Conservation (phyloP, 306 rosid genomes). For the Inga leiocalycina region DNA sequence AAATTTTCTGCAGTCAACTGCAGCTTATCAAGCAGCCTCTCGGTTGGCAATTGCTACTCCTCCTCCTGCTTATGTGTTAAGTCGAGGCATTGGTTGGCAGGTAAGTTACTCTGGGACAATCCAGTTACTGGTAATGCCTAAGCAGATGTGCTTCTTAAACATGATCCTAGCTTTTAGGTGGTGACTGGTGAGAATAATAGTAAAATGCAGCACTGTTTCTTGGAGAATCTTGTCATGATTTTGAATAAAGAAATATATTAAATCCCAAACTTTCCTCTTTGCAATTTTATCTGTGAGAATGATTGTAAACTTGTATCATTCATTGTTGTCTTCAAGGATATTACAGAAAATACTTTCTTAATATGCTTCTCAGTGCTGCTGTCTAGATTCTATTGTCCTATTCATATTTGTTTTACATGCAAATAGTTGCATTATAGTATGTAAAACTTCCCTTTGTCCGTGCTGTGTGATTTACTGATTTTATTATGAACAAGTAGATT, state of each 20-base stretch:
- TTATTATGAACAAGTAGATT: background rate
- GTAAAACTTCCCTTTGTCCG: background rate
- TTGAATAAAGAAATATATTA: background rate
- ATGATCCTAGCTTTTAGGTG: background rate
- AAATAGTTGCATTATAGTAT: background rate
- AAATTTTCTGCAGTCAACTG: conserved; percentile 74
- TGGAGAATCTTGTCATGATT: background rate
- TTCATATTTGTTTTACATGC: background rate
- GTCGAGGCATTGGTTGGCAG: conserved; percentile 99
- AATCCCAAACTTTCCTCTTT: background rate
- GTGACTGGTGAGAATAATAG: background rate
- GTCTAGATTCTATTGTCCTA: background rate
- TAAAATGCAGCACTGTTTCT: background rate
- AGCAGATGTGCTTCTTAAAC: background rate
- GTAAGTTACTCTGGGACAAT: conserved; percentile 41
- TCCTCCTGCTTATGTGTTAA: conserved; percentile 95
- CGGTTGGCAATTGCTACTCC: conserved; percentile 97
- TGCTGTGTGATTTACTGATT: background rate
- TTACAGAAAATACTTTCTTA: background rate
- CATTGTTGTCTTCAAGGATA: background rate
- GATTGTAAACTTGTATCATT: background rate
- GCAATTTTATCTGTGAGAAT: background rate
- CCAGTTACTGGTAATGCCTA: conserved; percentile 5
- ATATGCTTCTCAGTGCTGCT: background rate
- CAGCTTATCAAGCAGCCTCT: conserved; percentile 88